Evolutionary conservation across 176 grass and related monocot genomes (phyloP).

Genomic region (Olyra latifolia): DNA sequence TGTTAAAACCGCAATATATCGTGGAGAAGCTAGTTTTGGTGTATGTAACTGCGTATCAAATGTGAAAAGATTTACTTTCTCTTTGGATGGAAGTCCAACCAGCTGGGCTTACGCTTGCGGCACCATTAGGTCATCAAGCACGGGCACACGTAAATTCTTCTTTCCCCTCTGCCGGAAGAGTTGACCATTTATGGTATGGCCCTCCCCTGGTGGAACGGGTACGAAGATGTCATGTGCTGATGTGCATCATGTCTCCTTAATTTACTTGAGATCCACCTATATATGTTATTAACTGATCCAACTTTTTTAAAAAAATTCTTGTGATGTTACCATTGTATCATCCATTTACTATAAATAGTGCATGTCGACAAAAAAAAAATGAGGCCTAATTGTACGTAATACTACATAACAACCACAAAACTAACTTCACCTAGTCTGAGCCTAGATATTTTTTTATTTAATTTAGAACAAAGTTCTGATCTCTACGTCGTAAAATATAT

Average conservation of each 20-base stretch:
- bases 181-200: constrained; percentile 26
- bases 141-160: constrained; percentile 7
- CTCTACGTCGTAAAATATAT: too few species aligned
- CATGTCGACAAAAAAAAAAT: too few species aligned
- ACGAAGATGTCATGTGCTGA: constrained; percentile 18
- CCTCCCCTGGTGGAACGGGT: constrained; percentile 30
- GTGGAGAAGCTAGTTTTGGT: background rate
- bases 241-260: constrained; percentile 7
- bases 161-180: background rate
- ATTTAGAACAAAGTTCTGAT: too few species aligned
- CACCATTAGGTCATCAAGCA: constrained; percentile 41
- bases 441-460: too few species aligned
- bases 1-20: too few species aligned
- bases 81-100: background rate
- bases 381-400: too few species aligned
- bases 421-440: background rate
- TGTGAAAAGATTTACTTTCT: background rate
- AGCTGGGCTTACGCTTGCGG: background rate
- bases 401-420: background rate
- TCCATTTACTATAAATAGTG: background rate
- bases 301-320: background rate
- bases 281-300: background rate
- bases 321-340: background rate
- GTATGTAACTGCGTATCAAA: background rate
- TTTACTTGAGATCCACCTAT: background rate